phyloP scores from a whole-genome alignment of 2,329 filamentous ascomycete genomes.

The Aureobasidium sp. region DNA sequence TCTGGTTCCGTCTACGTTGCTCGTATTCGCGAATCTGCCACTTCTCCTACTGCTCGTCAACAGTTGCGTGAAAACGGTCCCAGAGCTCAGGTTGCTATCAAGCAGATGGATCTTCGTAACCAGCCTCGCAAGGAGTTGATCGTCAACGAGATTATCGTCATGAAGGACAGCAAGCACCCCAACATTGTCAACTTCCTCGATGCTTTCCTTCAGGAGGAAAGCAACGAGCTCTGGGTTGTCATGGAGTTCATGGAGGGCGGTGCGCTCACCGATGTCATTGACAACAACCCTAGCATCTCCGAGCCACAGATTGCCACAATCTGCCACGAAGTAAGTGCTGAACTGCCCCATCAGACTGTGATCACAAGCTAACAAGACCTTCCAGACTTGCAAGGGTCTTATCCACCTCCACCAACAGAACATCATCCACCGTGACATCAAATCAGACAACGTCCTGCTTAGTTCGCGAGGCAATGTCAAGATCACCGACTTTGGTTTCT shows the following conservation, averaged over 20 bases:
- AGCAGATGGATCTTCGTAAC: constrained; percentile 98
- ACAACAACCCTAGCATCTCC: constrained; percentile 88
- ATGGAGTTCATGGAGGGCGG: constrained; percentile 99
- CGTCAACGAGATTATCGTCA: constrained; percentile 98
- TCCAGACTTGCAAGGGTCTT: constrained; percentile 84
- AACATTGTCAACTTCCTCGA: constrained; percentile 99
- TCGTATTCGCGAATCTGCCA: constrained; percentile 80
- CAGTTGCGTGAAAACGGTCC: constrained; percentile 70
- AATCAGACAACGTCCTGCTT: constrained; percentile 95
- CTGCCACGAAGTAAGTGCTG: constrained; percentile 70
- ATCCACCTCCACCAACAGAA: constrained; percentile 91
- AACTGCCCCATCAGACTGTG: background rate
- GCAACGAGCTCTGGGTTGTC: constrained; percentile 94
- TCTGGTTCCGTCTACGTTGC: constrained; percentile 97
- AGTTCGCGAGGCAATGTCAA: constrained; percentile 94
- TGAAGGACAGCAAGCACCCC: constrained; percentile 96
- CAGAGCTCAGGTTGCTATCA: constrained; percentile 89
- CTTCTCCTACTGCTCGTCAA: constrained; percentile 70
- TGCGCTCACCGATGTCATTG: constrained; percentile 94
- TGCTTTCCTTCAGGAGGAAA: constrained; percentile 90
- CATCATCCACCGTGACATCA: constrained; percentile 98
- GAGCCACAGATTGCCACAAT: constrained; percentile 98
- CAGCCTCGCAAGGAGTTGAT: constrained; percentile 97
- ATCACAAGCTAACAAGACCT: constrained; percentile 21
- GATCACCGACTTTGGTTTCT: constrained; percentile 95